Conservation (phyloP, 139 green algal genomes). For the Penium margaritaceum region DNA sequence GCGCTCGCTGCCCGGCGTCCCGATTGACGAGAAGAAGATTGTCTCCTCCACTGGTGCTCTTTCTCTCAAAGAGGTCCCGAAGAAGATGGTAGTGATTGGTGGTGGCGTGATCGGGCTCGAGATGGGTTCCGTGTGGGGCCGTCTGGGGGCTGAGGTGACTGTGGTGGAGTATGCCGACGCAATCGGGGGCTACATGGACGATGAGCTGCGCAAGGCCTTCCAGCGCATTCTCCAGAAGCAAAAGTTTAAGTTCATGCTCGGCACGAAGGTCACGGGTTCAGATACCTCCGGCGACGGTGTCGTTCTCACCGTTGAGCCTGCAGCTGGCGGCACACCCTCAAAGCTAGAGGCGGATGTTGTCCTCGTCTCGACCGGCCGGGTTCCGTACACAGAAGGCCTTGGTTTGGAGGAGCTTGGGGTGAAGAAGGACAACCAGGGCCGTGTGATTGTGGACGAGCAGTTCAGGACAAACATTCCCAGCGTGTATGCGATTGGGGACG, state of each 20-base stretch:
- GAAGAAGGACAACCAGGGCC: slow-evolving; percentile 64
- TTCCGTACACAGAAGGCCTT: slow-evolving; percentile 59
- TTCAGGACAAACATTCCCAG: slow-evolving; percentile 46
- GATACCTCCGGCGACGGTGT: slow-evolving; percentile 57
- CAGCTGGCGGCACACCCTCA: slow-evolving; percentile 54
- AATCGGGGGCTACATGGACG: slow-evolving; percentile 84
- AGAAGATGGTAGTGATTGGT: slow-evolving; percentile 90
- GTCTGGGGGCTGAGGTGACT: slow-evolving; percentile 84
- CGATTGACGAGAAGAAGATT: slow-evolving; percentile 89
- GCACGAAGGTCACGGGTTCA: slow-evolving; percentile 60
- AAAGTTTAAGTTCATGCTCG: slow-evolving; percentile 93
- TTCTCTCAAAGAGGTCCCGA: slow-evolving; percentile 73
- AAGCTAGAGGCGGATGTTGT: slow-evolving; percentile 78
- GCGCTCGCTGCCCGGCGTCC: slow-evolving; percentile 67
- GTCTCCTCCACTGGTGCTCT: slow-evolving; percentile 94
- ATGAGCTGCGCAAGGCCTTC: slow-evolving; percentile 79
- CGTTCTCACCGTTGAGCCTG: slow-evolving; percentile 57
- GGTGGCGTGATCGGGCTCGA: slow-evolving; percentile 93
- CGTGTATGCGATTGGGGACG: slow-evolving; percentile 85
- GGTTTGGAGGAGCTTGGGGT: slow-evolving; percentile 80
- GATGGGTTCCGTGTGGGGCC: slow-evolving; percentile 88
- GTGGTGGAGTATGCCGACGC: slow-evolving; percentile 88
- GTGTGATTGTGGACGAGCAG: slow-evolving; percentile 55
- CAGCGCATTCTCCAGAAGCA: slow-evolving; percentile 89
- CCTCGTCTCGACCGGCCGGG: slow-evolving; percentile 78